Evolutionary conservation across 2,329 filamentous ascomycete species (phyloP).

Genomic region (Neopestalotiopsis clavispora): DNA sequence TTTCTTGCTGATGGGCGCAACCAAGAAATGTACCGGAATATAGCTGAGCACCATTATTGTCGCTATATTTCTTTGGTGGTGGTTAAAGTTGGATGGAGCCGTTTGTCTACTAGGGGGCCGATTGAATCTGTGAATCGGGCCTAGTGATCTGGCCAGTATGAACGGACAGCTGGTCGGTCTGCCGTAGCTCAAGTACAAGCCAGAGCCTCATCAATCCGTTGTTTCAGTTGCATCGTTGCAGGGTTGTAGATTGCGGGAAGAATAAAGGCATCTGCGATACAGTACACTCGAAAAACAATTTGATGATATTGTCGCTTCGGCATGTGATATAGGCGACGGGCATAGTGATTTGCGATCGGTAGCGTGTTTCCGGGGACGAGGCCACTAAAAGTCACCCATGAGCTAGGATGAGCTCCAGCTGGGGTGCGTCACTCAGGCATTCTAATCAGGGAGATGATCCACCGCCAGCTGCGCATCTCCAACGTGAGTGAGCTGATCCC

Average conservation of each 20-base stretch:
- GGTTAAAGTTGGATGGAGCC: background rate
- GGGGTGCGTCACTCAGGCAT: conserved; percentile 9
- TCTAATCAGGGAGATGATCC: background rate
- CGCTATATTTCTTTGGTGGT: background rate
- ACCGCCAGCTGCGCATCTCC: conserved; percentile 1
- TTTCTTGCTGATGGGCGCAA: conserved; percentile 28
- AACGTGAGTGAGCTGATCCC: conserved; percentile 3
- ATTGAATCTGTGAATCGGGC: background rate
- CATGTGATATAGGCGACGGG: background rate
- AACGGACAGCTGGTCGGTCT: background rate
- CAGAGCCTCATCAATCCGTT: background rate
- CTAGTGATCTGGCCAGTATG: background rate
- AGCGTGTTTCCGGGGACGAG: background rate
- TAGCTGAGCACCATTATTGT: background rate
- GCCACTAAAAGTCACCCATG: background rate
- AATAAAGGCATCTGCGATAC: background rate
- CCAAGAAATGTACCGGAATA: conserved; percentile 18
- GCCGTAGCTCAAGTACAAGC: background rate
- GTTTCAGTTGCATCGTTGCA: background rate
- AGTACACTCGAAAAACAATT: background rate
- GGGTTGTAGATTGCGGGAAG: background rate
- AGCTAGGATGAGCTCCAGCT: conserved; percentile 5
- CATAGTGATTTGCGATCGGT: background rate
- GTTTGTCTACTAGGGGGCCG: too few relatives aligned
- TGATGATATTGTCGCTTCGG: background rate